Base-by-base conservation (phyloP, 768 basidiomycete species). In the Gyrodon lividus region DNA sequence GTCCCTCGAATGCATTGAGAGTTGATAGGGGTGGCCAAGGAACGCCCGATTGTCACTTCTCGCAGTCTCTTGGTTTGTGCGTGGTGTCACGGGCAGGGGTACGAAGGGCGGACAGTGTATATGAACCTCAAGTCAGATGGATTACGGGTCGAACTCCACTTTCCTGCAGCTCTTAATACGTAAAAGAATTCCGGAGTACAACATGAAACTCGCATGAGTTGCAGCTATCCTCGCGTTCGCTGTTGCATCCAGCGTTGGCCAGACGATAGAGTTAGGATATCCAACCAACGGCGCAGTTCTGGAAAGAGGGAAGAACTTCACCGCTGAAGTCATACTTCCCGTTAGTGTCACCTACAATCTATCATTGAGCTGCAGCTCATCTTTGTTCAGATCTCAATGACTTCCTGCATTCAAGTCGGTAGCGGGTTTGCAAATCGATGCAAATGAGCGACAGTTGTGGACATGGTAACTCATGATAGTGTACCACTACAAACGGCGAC, bases 401-500 rank as follows among this genome's bases (percentile, higher is more conserved):
- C 48, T 33, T 50, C 55, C 9, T 51, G 48, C 39, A 37, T 49
- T 30, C 56, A 61, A 38, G 52, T 60, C 28, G 59, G 59, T 19
- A 26, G 24, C 24, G 28, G 9, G 5, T 30, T 30, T 30, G 28
- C 5, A 10, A 30, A 30, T 6, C 10, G 28, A 9, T 30, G 12
- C 30, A 12, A 30, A 30, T 30, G 30, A 6, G 10, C 30, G 10
- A 9, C 30, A 30, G 30, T 30, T 10, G 9, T 30, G 30, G 30
- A 30, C 35, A 37, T 37, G 35, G 16, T n/a, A 14, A 37, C 24
- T 37, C 35, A 17, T n/a, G 14, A 17, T 37, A n/a, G 17, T 37
- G 17, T n/a, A 16, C 35, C n/a, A n/a, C n/a, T 5, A 34, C 16
- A 16, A 5, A 12, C 24, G 24, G 24, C 24, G 24, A 26, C 4